Percentiles rank a stretch among this genome's conserved stretches.
Evolutionary conservation across 306 rosid species (phyloP).

Genomic region (Vigna nakashimae): DNA sequence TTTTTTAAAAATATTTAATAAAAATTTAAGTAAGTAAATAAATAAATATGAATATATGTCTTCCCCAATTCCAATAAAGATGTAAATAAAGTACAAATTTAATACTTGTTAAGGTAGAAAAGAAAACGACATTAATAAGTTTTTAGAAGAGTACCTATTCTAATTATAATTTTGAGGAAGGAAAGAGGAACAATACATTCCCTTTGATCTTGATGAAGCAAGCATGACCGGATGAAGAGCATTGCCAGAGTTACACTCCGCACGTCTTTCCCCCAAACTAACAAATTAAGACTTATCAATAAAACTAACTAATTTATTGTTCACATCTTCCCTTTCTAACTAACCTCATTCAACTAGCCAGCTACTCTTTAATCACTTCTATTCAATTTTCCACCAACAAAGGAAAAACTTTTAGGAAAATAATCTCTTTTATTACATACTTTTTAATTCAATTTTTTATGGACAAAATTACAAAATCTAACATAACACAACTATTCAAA

Average conservation of each 20-base stretch:
- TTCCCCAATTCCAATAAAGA: too few relatives aligned
- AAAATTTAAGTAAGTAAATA: too few relatives aligned
- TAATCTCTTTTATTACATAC: too few relatives aligned
- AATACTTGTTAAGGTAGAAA: too few relatives aligned
- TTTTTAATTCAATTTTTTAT: too few relatives aligned
- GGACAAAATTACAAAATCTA: too few relatives aligned
- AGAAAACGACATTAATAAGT: too few relatives aligned
- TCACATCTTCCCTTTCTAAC: conserved; percentile 44
- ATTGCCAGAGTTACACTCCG: conserved; percentile 46
- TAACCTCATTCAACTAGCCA: conserved; percentile 47
- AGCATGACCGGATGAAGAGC: conserved; percentile 46
- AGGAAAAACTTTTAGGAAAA: background rate
- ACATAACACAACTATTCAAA: too few relatives aligned
- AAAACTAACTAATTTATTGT: conserved; percentile 36
- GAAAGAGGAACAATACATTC: conserved; percentile 28
- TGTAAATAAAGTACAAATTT: too few relatives aligned
- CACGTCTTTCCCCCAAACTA: conserved; percentile 61
- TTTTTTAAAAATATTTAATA: too few relatives aligned
- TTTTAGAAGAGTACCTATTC: too few relatives aligned
- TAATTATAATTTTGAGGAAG: background rate
- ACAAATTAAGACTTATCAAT: conserved; percentile 19
- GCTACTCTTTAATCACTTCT: conserved; percentile 33
- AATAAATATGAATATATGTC: too few relatives aligned
- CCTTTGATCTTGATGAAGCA: conserved; percentile 7
- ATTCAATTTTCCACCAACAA: conserved; percentile 49